These are phyloP conservation scores for Neltuma alba DNA, from an alignment of 306 rosid genomes.

Conservation along the genomic window DNA sequence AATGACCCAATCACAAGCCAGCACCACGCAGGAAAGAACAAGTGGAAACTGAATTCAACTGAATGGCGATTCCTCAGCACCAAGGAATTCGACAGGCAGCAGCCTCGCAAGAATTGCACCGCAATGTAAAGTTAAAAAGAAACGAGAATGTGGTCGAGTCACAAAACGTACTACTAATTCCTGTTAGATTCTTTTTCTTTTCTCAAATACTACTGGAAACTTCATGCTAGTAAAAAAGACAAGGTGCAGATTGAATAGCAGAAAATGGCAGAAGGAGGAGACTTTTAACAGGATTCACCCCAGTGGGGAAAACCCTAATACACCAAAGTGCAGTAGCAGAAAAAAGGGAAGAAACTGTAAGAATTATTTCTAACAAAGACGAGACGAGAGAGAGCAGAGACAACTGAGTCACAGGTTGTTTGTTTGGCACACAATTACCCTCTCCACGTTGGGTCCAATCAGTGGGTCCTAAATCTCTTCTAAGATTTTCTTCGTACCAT, in stretches of 20 bases:
- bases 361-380: no score
- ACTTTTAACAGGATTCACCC: background rate
- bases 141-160: background rate
- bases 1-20: background rate
- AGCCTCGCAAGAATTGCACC: no score
- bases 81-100: background rate
- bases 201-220: no score
- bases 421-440: background rate
- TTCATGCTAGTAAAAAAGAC: no score
- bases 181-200: background rate
- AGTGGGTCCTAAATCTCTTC: conserved; percentile 55
- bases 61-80: background rate
- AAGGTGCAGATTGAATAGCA: no score
- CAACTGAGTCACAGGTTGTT: background rate
- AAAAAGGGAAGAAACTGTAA: background rate
- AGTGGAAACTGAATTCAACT: background rate
- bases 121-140: no score
- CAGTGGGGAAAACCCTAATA: background rate
- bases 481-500: conserved; percentile 35
- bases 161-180: background rate
- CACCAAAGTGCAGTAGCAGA: no score
- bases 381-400: background rate
- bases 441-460: conserved; percentile 41
- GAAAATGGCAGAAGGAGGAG: background rate
- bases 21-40: background rate